phyloP scores from a whole-genome alignment of 371 early-diverging fungal genomes.

The Basidiobolus meristosporus region DNA sequence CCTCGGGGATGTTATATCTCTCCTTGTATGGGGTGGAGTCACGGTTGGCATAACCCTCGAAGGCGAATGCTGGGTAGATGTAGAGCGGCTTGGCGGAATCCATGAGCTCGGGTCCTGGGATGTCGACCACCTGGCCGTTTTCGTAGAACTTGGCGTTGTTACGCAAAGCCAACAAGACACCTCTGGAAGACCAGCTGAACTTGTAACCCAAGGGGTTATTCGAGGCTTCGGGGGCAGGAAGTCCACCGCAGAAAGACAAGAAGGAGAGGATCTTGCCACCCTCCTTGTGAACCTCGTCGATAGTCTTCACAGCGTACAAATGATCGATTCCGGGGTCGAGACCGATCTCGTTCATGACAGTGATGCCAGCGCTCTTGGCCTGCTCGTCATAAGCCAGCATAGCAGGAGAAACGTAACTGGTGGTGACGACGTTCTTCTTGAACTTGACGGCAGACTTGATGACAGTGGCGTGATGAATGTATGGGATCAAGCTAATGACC shows the following conservation, averaged over 20 bases:
- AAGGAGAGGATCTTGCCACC: conserved; percentile 82
- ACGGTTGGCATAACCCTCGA: conserved; percentile 88
- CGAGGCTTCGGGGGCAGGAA: conserved; percentile 94
- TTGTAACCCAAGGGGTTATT: conserved; percentile 98
- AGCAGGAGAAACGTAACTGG: conserved; percentile 76
- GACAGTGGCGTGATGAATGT: conserved; percentile 67
- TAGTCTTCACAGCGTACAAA: conserved; percentile 68
- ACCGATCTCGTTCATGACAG: conserved; percentile 84
- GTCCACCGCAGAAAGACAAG: conserved; percentile 93
- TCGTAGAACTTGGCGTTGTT: conserved; percentile 79
- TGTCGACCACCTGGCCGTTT: conserved; percentile 79
- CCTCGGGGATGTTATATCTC: conserved; percentile 89
- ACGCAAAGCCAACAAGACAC: conserved; percentile 85
- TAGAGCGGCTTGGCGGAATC: conserved; percentile 71
- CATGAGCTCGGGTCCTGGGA: conserved; percentile 76
- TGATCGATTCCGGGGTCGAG: conserved; percentile 92
- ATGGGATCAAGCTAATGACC: conserved; percentile 71
- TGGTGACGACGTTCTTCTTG: conserved; percentile 76
- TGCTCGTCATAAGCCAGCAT: conserved; percentile 65
- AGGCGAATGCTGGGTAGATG: conserved; percentile 76
- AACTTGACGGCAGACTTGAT: conserved; percentile 63
- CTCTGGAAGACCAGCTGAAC: conserved; percentile 93
- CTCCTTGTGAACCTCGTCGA: conserved; percentile 66
- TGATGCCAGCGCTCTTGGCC: conserved; percentile 65
- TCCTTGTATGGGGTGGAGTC: conserved; percentile 89